Percentiles rank a stretch among this genome's conserved stretches.
These are phyloP conservation scores for Aspergillus cejpii DNA, from an alignment of 2,329 filamentous ascomycete species.

Conservation along the genomic window DNA sequence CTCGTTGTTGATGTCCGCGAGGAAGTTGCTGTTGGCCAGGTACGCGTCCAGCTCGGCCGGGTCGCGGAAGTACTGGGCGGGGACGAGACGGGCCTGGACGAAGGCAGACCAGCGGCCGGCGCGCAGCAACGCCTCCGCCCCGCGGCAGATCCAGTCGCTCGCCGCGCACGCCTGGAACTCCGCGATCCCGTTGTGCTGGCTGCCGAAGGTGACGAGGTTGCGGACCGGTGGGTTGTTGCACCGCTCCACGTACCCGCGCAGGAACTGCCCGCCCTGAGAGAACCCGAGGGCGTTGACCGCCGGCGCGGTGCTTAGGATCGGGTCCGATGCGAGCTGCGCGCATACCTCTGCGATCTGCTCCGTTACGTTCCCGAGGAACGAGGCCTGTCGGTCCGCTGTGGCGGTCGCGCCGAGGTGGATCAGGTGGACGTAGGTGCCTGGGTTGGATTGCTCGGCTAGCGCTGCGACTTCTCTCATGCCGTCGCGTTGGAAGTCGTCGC, in stretches of 20 bases:
- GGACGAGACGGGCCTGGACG: slow-evolving; percentile 74
- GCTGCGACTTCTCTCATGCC: slow-evolving; percentile 65
- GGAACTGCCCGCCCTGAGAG: slow-evolving; percentile 90
- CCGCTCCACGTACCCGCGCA: slow-evolving; percentile 82
- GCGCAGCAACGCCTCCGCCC: slow-evolving; percentile 68
- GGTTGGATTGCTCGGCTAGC: slow-evolving; percentile 66
- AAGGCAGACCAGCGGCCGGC: slow-evolving; percentile 72
- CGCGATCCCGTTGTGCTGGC: slow-evolving; percentile 85
- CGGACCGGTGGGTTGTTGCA: slow-evolving; percentile 71
- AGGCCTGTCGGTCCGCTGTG: slow-evolving; percentile 66
- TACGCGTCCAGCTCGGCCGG: slow-evolving; percentile 63
- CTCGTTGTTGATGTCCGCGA: slow-evolving; percentile 97
- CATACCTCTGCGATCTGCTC: slow-evolving; percentile 71
- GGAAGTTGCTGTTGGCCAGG: slow-evolving; percentile 72
- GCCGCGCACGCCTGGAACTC: slow-evolving; percentile 67
- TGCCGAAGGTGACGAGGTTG: slow-evolving; percentile 80
- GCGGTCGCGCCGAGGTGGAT: slow-evolving; percentile 64
- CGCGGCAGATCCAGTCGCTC: slow-evolving; percentile 73
- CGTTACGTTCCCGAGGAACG: slow-evolving; percentile 86
- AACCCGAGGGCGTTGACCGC: slow-evolving; percentile 89
- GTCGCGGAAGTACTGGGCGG: slow-evolving; percentile 90
- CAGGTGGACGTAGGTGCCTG: slow-evolving; percentile 76
- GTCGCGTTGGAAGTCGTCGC: slow-evolving; percentile 61
- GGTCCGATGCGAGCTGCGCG: slow-evolving; percentile 64
- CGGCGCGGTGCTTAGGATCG: slow-evolving; percentile 72